These are phyloP conservation scores for Malbranchea zuffiana DNA, from an alignment of 2,329 filamentous ascomycete genomes.

Conservation along the genomic window DNA sequence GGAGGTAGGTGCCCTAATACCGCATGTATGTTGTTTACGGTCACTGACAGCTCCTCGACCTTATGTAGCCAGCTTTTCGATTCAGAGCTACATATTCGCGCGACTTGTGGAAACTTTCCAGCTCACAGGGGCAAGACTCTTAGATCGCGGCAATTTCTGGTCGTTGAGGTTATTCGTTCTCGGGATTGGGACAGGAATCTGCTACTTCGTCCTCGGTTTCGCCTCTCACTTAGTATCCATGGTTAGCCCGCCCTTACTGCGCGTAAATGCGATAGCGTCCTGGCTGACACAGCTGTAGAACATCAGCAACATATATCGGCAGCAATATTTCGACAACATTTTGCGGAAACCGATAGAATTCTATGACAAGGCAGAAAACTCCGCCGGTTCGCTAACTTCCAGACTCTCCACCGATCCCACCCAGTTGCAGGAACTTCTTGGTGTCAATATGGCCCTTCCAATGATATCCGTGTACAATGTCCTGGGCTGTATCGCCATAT, in stretches of 20 bases:
- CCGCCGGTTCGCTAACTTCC: constrained; percentile 39
- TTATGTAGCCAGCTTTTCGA: constrained; percentile 20
- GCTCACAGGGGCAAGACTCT: constrained; percentile 29
- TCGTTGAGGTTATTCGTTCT: constrained; percentile 48
- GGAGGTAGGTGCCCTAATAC: constrained; percentile 23
- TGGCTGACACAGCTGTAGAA: constrained; percentile 21
- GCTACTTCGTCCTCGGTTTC: constrained; percentile 39
- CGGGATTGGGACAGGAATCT: constrained; percentile 37
- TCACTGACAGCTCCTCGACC: neutral
- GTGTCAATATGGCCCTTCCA: constrained; percentile 38
- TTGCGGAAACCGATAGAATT: constrained; percentile 34
- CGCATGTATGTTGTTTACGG: neutral
- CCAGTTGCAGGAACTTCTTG: constrained; percentile 41
- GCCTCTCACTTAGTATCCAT: constrained; percentile 37
- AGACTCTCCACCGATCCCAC: constrained; percentile 41
- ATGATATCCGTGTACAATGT: constrained; percentile 57
- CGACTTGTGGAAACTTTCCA: constrained; percentile 40
- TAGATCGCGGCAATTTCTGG: constrained; percentile 40
- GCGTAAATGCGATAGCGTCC: constrained; percentile 13
- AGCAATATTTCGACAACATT: constrained; percentile 38
- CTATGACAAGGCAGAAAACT: constrained; percentile 38
- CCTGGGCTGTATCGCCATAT: constrained; percentile 52
- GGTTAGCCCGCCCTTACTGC: constrained; percentile 22
- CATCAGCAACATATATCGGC: constrained; percentile 29
- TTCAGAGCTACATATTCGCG: constrained; percentile 39